Evolutionary conservation across 1,284 basidiomycete species (phyloP).

Genomic region (Trametes pubescens): DNA sequence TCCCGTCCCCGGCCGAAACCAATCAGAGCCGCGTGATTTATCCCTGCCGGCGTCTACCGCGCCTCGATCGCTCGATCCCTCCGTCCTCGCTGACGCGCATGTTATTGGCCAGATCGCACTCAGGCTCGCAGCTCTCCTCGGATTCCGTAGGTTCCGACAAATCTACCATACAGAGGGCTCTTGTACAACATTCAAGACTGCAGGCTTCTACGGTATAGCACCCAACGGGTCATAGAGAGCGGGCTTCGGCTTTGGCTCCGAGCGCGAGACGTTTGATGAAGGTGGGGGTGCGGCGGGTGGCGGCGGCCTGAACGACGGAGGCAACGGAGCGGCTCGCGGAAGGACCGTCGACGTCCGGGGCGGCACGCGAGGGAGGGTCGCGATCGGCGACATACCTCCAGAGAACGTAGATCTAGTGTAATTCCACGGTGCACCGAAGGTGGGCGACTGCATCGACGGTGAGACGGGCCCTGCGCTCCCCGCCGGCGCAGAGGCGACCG

Average conservation of each 20-base stretch:
- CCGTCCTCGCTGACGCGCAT: conserved; percentile 13
- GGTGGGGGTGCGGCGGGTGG: conserved; percentile 25
- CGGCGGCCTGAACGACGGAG: conserved; percentile 31
- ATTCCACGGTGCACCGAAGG: conserved; percentile 54
- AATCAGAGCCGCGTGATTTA: conserved; percentile 38
- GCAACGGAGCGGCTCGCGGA: conserved; percentile 32
- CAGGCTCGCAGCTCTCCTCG: conserved; percentile 1
- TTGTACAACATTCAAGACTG: not conserved
- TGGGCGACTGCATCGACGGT: conserved; percentile 14
- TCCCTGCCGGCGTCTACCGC: conserved; percentile 19
- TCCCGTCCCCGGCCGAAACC: conserved; percentile 38
- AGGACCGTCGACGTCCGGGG: conserved; percentile 54
- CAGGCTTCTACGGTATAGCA: conserved; percentile 46
- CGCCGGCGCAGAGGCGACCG: conserved; percentile 30
- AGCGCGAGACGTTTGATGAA: conserved; percentile 32
- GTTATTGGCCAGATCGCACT: conserved; percentile 2
- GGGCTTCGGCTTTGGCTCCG: conserved; percentile 40
- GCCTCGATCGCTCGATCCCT: conserved; percentile 6
- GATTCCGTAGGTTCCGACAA: not conserved
- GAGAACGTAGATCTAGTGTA: conserved; percentile 63
- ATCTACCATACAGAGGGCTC: not conserved
- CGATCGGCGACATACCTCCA: conserved; percentile 41
- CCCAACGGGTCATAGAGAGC: conserved; percentile 70
- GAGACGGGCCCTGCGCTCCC: conserved; percentile 19
- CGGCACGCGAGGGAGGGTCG: conserved; percentile 43